Conservation (phyloP, 768 basidiomycete species). For the Suillus plorans region DNA sequence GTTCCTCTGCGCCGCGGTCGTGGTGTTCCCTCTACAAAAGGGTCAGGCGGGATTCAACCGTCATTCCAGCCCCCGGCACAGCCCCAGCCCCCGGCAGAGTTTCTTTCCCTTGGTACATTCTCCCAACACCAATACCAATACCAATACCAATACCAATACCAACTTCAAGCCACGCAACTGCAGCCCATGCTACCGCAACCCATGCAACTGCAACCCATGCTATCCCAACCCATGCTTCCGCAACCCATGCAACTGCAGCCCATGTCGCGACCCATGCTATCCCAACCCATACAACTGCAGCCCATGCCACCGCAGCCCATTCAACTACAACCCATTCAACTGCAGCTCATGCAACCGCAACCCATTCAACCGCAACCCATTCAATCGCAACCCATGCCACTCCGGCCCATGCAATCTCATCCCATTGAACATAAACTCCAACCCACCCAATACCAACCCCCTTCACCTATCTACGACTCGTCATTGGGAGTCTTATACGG, state of each 20-base stretch:
- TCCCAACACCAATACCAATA: not conserved
- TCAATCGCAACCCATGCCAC: not conserved
- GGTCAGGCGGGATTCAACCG: not conserved
- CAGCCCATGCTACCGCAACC: too few species aligned
- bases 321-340: too few species aligned
- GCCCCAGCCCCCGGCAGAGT: not conserved
- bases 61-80: not conserved
- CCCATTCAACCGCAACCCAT: not conserved
- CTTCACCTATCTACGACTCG: not conserved
- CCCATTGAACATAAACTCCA: too few species aligned
- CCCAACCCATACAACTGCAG: not conserved
- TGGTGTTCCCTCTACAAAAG: not conserved
- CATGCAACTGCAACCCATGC: too few species aligned
- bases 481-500: not conserved
- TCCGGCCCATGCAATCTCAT: too few species aligned
- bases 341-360: not conserved
- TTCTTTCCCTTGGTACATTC: not conserved
- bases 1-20: slow-evolving; percentile 10
- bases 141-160: not conserved
- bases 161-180: not conserved
- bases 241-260: not conserved
- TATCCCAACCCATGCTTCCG: too few species aligned
- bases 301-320: not conserved
- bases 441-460: not conserved
- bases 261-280: too few species aligned